These are phyloP conservation scores for Neurospora sp. DNA, from an alignment of 495 filamentous ascomycete genomes.

Conservation along the genomic window DNA sequence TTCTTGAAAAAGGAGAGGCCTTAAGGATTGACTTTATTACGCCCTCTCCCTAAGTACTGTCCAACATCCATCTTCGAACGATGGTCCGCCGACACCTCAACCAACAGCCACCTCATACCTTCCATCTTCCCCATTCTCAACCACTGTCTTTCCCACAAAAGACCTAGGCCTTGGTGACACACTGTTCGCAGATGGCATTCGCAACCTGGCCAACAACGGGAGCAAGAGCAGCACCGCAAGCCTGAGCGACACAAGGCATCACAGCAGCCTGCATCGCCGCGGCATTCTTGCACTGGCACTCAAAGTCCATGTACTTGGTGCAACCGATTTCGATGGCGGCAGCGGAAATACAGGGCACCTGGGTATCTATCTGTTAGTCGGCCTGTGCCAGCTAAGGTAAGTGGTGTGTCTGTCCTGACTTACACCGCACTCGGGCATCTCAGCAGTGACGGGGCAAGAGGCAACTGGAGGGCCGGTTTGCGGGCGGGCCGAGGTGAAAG, in stretches of 20 bases:
- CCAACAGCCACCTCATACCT: neutral
- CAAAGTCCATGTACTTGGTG: constrained; percentile 7
- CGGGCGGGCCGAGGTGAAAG: neutral
- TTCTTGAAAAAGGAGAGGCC: too few relatives aligned
- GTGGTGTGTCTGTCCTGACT: neutral
- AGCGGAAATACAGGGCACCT: constrained; percentile 2
- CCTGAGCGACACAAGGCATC: constrained; percentile 4
- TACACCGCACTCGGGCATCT: constrained; percentile 6
- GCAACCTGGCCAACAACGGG: constrained; percentile 3
- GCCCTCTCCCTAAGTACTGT: neutral
- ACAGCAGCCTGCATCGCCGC: constrained; percentile 6
- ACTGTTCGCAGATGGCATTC: constrained; percentile 7
- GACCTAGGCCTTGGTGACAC: neutral
- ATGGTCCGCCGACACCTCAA: neutral
- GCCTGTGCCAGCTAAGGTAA: neutral
- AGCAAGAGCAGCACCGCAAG: constrained; percentile 2
- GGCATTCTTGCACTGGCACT: constrained; percentile 8
- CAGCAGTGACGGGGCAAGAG: neutral
- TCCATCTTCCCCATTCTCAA: neutral
- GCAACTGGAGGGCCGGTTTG: neutral
- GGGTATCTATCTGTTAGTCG: neutral
- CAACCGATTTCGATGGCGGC: constrained; percentile 5
- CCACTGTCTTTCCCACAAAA: neutral
- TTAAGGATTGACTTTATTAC: neutral
- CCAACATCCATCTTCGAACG: neutral